Conservation (phyloP, 129 eudicot genomes). For the Escallonia herrerae region DNA sequence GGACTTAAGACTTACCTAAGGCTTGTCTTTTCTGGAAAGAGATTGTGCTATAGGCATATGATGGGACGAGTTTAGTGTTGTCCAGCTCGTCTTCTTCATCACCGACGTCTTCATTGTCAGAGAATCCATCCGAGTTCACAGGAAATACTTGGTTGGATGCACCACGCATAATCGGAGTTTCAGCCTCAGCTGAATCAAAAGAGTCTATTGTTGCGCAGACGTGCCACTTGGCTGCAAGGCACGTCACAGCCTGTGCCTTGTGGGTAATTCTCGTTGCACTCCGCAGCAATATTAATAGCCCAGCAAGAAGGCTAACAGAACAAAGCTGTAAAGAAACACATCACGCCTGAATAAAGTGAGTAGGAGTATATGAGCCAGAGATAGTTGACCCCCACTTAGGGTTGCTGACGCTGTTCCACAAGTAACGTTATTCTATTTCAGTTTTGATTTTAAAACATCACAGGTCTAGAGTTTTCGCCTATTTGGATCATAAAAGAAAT, state of each 20-base stretch:
- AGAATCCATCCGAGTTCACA: constrained; percentile 22
- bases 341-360: neutral
- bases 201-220: constrained; percentile 86
- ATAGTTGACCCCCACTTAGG: too few species aligned
- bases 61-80: constrained; percentile 56
- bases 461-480: too few species aligned
- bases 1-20: constrained; percentile 39
- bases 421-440: too few species aligned
- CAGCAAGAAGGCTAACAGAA: constrained; percentile 82
- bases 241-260: constrained; percentile 77
- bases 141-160: constrained; percentile 21
- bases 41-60: constrained; percentile 68
- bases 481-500: too few species aligned
- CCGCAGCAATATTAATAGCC: constrained; percentile 69
- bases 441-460: too few species aligned
- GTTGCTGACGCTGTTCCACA: too few species aligned
- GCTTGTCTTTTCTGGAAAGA: constrained; percentile 96
- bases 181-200: constrained; percentile 49
- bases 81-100: constrained; percentile 87
- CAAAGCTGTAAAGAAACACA: constrained; percentile 50
- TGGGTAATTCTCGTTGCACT: constrained; percentile 94
- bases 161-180: constrained; percentile 35
- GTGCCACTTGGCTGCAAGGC: constrained; percentile 93
- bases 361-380: too few species aligned
- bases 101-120: constrained; percentile 69